Conservation (phyloP, 371 early-diverging fungal genomes). For the Rhizopus sp. region DNA sequence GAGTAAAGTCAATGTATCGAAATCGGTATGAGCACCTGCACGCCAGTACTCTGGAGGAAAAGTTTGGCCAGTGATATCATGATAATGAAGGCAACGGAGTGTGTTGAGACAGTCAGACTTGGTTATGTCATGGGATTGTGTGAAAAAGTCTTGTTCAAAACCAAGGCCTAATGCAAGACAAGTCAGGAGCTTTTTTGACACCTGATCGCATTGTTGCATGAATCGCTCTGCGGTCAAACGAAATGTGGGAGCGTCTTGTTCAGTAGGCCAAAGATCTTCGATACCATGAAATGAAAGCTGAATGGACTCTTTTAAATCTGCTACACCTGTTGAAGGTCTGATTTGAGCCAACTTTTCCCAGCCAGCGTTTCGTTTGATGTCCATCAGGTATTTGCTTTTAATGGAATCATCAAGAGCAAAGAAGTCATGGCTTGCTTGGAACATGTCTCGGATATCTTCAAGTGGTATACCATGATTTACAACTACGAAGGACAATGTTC, state of each 20-base stretch:
- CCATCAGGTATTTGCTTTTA: constrained; percentile 32
- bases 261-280: constrained; percentile 34
- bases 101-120: constrained; percentile 33
- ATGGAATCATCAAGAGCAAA: constrained; percentile 31
- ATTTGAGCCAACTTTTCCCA: constrained; percentile 40
- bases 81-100: constrained; percentile 34
- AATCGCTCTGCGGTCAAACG: constrained; percentile 21
- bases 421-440: constrained; percentile 30
- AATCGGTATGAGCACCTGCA: constrained; percentile 41
- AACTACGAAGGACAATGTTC: constrained; percentile 12
- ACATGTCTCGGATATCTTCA: constrained; percentile 33
- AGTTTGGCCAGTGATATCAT: constrained; percentile 32
- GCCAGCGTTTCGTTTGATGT: constrained; percentile 37
- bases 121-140: constrained; percentile 27
- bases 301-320: constrained; percentile 39
- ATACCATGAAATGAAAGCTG: constrained; percentile 36
- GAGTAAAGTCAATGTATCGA: constrained; percentile 33
- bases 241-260: constrained; percentile 33
- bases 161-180: constrained; percentile 36
- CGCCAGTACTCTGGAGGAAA: constrained; percentile 43
- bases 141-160: constrained; percentile 33
- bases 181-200: constrained; percentile 26
- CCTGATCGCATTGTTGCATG: constrained; percentile 34
- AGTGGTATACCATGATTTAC: constrained; percentile 35
- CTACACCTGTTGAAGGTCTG: constrained; percentile 37